Conservation (phyloP, 768 basidiomycete species). For the Phylloporus arenicola region DNA sequence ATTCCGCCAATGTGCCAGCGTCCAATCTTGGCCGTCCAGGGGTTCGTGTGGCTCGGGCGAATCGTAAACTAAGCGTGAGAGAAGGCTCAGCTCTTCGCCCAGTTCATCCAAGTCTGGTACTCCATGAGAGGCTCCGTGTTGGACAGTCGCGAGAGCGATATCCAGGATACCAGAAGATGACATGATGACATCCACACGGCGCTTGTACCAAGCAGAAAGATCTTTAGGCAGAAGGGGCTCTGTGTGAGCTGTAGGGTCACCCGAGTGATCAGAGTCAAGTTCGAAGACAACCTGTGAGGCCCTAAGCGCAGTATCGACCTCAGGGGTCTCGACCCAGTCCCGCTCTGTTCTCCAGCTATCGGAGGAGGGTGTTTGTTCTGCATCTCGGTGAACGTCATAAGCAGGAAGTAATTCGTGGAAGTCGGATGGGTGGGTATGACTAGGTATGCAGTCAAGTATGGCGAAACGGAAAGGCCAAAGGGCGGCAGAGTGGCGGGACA, state of each 20-base stretch:
- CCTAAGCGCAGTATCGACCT: slow-evolving; percentile 40
- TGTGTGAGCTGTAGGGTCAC: slow-evolving; percentile 2
- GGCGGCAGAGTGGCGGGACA: slow-evolving; percentile 46
- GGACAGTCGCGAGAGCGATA: slow-evolving; percentile 69
- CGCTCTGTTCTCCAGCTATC: slow-evolving; percentile 45
- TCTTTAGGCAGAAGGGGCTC: slow-evolving; percentile 23
- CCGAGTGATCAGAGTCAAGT: slow-evolving; percentile 9
- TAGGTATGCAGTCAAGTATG: slow-evolving; percentile 71
- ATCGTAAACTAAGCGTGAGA: slow-evolving; percentile 86
- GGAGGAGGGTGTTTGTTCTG: slow-evolving; percentile 34
- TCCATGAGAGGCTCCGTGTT: slow-evolving; percentile 80
- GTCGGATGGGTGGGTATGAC: slow-evolving; percentile 58
- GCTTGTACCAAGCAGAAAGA: slow-evolving; percentile 71
- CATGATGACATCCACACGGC: slow-evolving; percentile 58
- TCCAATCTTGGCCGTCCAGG: slow-evolving; percentile 59
- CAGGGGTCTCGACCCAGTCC: slow-evolving; percentile 56
- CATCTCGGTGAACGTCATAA: slow-evolving; percentile 44
- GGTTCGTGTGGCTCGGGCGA: slow-evolving; percentile 42
- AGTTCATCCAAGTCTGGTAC: slow-evolving; percentile 74
- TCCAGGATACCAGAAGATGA: slow-evolving; percentile 70
- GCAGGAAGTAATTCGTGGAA: slow-evolving; percentile 61
- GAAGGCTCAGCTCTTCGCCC: slow-evolving; percentile 87
- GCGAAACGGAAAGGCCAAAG: slow-evolving; percentile 68
- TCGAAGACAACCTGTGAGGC: slow-evolving; percentile 19
- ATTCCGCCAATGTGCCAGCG: slow-evolving; percentile 63